These are phyloP conservation scores for Metschnikowia kunwiensis DNA, from an alignment of 805 yeast genomes.

Conservation along the genomic window DNA sequence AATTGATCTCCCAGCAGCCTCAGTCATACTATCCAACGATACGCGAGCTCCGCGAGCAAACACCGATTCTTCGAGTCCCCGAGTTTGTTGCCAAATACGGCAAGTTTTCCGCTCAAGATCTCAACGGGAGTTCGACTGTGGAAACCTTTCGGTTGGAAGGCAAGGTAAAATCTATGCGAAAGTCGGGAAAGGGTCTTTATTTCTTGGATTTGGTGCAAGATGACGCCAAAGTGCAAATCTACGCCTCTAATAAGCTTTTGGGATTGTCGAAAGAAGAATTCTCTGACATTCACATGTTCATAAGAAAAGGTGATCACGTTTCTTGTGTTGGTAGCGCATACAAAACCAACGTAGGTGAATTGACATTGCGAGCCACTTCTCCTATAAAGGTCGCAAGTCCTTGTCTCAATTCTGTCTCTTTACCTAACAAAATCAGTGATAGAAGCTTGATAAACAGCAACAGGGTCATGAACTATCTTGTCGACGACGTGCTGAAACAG, in stretches of 20 bases:
- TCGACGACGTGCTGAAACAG: slow-evolving; percentile 50
- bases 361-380: slow-evolving; percentile 59
- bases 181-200: slow-evolving; percentile 63
- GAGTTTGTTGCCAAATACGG: slow-evolving; percentile 34
- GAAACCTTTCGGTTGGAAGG: slow-evolving; percentile 43
- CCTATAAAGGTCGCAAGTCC: slow-evolving; percentile 61
- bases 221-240: slow-evolving; percentile 53
- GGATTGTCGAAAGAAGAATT: slow-evolving; percentile 43
- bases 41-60: slow-evolving; percentile 2
- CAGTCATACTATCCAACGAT: slow-evolving; percentile 15
- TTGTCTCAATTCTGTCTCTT: slow-evolving; percentile 40
- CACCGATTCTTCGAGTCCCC: slow-evolving; percentile 32
- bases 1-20: slow-evolving; percentile 12
- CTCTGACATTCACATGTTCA: slow-evolving; percentile 30
- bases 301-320: slow-evolving; percentile 73
- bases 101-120: slow-evolving; percentile 16
- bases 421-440: slow-evolving; percentile 64
- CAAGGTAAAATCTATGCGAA: slow-evolving; percentile 53
- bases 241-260: slow-evolving; percentile 52
- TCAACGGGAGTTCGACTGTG: slow-evolving; percentile 10
- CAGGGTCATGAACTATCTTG: slow-evolving; percentile 70
- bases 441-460: slow-evolving; percentile 57
- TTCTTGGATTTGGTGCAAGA: slow-evolving; percentile 72
- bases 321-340: slow-evolving; percentile 70
- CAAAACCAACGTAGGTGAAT: slow-evolving; percentile 71